Conservation (phyloP, 106 monocot genomes). For the Gastrodia elata region DNA sequence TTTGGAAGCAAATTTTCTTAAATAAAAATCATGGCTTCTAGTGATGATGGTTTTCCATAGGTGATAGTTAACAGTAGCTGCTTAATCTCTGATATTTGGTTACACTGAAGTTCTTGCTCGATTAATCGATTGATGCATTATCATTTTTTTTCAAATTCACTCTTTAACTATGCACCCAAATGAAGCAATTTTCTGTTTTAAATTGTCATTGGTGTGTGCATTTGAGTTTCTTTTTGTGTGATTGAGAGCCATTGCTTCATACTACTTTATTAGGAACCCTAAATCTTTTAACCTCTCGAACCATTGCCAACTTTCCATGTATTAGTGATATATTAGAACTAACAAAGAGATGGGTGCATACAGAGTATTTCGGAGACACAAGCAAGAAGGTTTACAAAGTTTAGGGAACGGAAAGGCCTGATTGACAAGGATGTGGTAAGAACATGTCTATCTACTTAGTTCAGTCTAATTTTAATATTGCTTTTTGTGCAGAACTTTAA, state of each 20-base stretch:
- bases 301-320: not conserved
- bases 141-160: not conserved
- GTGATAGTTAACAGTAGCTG: too few relatives aligned
- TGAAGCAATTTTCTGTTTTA: not conserved
- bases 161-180: not conserved
- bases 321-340: not conserved
- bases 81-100: too few relatives aligned
- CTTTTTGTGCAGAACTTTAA: not conserved
- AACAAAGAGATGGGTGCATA: slow-evolving; percentile 2
- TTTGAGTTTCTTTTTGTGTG: not conserved
- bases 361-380: slow-evolving; percentile 78
- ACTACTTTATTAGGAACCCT: not conserved
- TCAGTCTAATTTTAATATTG: too few relatives aligned
- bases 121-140: not conserved
- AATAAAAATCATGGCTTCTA: too few relatives aligned
- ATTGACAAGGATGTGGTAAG: slow-evolving; percentile 97
- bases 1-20: too few relatives aligned
- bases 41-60: too few relatives aligned
- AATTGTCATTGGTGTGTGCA: too few relatives aligned
- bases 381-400: slow-evolving; percentile 96
- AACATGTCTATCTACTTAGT: not conserved
- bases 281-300: too few relatives aligned
- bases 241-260: not conserved
- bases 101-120: too few relatives aligned
- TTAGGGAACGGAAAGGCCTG: slow-evolving; percentile 80